Conservation (phyloP, 768 basidiomycete genomes). For the Boletus eberwhitei region DNA sequence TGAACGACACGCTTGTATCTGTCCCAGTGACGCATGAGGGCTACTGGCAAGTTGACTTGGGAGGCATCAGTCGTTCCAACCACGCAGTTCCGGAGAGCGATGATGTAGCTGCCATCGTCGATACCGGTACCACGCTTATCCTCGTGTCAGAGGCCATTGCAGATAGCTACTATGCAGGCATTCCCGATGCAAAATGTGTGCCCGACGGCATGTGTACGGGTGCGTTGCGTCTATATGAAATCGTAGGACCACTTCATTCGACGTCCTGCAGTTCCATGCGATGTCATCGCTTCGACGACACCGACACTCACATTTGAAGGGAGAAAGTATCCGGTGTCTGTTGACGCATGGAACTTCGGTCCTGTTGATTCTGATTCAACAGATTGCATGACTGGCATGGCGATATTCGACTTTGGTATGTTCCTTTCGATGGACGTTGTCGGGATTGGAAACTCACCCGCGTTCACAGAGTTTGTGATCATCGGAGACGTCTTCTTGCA, state of each 20-base stretch:
- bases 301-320: slow-evolving; percentile 34
- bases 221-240: slow-evolving; percentile 1
- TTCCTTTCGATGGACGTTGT: background rate
- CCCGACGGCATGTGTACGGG: slow-evolving; percentile 31
- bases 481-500: slow-evolving; percentile 29
- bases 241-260: background rate
- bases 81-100: background rate
- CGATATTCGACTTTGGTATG: slow-evolving; percentile 7
- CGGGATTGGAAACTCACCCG: background rate
- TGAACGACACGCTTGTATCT: slow-evolving; percentile 40
- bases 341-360: slow-evolving; percentile 40
- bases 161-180: slow-evolving; percentile 18
- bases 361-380: slow-evolving; percentile 8
- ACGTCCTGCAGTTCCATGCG: slow-evolving; percentile 15
- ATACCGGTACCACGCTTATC: slow-evolving; percentile 30
- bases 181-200: slow-evolving; percentile 21
- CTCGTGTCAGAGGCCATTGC: slow-evolving; percentile 18
- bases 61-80: slow-evolving; percentile 6
- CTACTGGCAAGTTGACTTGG: slow-evolving; percentile 37
- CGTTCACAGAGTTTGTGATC: slow-evolving; percentile 16
- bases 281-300: slow-evolving; percentile 15
- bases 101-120: slow-evolving; percentile 27
- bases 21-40: slow-evolving; percentile 24
- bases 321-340: slow-evolving; percentile 31
- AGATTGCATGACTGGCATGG: slow-evolving; percentile 33